phyloP scores from a whole-genome alignment of 2,329 filamentous ascomycete genomes.

The Tolypocladium tundrense region DNA sequence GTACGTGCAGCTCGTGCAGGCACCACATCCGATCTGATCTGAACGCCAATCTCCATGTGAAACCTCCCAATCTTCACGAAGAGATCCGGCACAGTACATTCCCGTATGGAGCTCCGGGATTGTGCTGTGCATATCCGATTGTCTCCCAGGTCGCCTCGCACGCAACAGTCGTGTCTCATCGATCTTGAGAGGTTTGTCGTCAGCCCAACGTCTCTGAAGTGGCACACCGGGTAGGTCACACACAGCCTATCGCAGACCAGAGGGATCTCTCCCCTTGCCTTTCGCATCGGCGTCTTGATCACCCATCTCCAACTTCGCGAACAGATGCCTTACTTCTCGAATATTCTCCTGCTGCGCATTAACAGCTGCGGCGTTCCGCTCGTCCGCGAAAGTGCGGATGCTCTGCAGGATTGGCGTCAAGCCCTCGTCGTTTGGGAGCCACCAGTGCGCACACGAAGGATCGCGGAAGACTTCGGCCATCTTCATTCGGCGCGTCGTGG shows the following conservation, averaged over 20 bases:
- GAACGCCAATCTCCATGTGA: background rate
- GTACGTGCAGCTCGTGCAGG: background rate
- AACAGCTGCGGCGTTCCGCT: slow-evolving; percentile 54
- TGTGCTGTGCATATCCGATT: background rate
- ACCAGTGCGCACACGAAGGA: slow-evolving; percentile 67
- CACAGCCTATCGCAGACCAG: background rate
- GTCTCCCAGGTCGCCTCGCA: background rate
- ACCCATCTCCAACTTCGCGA: slow-evolving; percentile 42
- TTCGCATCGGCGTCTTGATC: background rate
- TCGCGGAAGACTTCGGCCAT: slow-evolving; percentile 70
- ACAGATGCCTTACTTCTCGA: slow-evolving; percentile 65
- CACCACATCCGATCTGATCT: background rate
- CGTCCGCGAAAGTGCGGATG: slow-evolving; percentile 72
- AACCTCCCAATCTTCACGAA: background rate
- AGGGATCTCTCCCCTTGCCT: too few relatives aligned
- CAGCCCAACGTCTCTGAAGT: background rate
- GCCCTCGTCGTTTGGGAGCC: slow-evolving; percentile 75
- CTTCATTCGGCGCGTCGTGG: slow-evolving; percentile 59
- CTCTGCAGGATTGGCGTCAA: slow-evolving; percentile 64
- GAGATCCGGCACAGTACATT: background rate
- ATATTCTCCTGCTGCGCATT: slow-evolving; percentile 53
- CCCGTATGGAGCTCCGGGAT: background rate
- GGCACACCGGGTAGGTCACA: background rate
- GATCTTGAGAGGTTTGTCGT: background rate
- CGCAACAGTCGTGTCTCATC: background rate